phyloP scores from a whole-genome alignment of 2,329 filamentous ascomycete species.

The Zymoseptoria ardabiliae region DNA sequence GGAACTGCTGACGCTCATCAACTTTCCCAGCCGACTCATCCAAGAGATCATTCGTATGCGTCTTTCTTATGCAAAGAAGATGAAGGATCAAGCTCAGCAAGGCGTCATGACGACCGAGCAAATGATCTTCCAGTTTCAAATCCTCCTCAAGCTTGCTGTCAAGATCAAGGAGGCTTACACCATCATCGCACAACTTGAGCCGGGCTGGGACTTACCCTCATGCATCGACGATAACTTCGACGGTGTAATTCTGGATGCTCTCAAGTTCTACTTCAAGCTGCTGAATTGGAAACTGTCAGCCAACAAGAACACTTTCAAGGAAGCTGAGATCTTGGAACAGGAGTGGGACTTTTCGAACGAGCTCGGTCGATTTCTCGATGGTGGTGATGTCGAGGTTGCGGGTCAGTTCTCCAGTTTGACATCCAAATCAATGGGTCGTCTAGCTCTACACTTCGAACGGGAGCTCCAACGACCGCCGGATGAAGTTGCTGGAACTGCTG shows the following conservation, averaged over 20 bases:
- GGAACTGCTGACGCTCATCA: constrained; percentile 89
- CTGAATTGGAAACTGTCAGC: constrained; percentile 95
- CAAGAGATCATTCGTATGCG: constrained; percentile 94
- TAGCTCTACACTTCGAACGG: constrained; percentile 85
- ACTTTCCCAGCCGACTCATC: constrained; percentile 90
- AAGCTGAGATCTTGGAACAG: constrained; percentile 92
- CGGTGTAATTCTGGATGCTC: constrained; percentile 77
- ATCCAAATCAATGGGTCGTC: constrained; percentile 79
- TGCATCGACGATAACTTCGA: constrained; percentile 98
- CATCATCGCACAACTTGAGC: constrained; percentile 73
- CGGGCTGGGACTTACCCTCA: constrained; percentile 89
- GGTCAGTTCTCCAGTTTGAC: constrained; percentile 95
- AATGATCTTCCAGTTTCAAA: constrained; percentile 95
- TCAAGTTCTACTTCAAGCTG: constrained; percentile 98
- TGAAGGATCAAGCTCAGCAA: constrained; percentile 89
- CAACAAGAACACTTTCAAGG: constrained; percentile 99
- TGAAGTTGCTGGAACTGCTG: constrained; percentile 60
- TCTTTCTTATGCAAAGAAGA: constrained; percentile 83
- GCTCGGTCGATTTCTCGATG: constrained; percentile 82
- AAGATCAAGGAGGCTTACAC: constrained; percentile 87
- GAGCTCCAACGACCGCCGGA: constrained; percentile 79
- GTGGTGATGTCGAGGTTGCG: constrained; percentile 91
- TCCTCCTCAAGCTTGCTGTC: constrained; percentile 83
- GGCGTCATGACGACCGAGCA: constrained; percentile 93
- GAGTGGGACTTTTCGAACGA: constrained; percentile 98